phyloP scores from a whole-genome alignment of 73 alveolate species.

The Diophrys sp. region DNA sequence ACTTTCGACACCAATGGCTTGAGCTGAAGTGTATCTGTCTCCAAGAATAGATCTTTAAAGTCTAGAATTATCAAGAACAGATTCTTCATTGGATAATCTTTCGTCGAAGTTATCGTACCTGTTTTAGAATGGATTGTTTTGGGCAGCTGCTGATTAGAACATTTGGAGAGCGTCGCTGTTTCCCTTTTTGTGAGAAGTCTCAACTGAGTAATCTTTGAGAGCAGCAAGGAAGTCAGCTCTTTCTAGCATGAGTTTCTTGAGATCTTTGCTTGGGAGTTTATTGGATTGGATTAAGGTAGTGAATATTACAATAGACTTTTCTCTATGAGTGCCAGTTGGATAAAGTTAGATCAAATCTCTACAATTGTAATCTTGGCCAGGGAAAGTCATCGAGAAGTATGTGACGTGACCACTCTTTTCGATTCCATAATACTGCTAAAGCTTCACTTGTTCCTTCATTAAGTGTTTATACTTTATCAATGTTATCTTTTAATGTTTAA shows the following conservation, averaged over 20 bases:
- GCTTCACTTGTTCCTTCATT: not conserved
- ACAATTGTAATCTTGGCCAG: not conserved
- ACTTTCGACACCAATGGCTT: not conserved
- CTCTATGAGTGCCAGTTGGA: not conserved
- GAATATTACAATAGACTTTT: not conserved
- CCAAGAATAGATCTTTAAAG: not conserved
- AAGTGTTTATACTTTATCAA: not conserved
- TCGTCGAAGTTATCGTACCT: not conserved
- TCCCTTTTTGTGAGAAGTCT: not conserved
- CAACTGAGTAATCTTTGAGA: not conserved
- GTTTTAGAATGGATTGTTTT: too few relatives aligned
- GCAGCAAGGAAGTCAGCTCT: not conserved
- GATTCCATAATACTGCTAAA: not conserved
- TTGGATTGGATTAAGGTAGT: too few relatives aligned
- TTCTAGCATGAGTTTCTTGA: not conserved
- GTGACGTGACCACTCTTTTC: not conserved
- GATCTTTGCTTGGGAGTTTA: not conserved
- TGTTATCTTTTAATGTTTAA: not conserved
- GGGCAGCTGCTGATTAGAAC: not conserved
- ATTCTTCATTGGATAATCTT: not conserved
- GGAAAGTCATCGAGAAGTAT: not conserved
- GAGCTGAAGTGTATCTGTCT: not conserved
- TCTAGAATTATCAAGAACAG: not conserved
- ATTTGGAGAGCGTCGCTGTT: not conserved
- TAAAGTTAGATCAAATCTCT: not conserved